phyloP scores from a whole-genome alignment of 2,329 filamentous ascomycete species.

The Blumeriella jaapii region DNA sequence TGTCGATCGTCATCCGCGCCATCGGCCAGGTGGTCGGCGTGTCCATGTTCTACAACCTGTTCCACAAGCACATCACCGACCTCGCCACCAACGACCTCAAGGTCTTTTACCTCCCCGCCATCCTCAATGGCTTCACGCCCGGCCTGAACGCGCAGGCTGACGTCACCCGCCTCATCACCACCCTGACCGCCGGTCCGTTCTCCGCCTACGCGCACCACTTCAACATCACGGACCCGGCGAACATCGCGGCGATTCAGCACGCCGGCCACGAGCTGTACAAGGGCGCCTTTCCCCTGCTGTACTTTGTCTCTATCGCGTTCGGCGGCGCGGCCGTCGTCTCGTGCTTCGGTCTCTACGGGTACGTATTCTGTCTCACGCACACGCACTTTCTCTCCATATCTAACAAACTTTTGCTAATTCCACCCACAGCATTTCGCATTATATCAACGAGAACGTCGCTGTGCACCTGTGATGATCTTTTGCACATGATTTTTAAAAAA shows the following conservation, averaged over 20 bases:
- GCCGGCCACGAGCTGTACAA: slow-evolving; percentile 46
- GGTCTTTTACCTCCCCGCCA: slow-evolving; percentile 12
- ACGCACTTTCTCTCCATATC: too few relatives aligned
- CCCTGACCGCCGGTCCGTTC: slow-evolving; percentile 40
- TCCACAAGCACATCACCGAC: slow-evolving; percentile 25
- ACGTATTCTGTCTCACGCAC: background rate
- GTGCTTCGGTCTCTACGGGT: slow-evolving; percentile 37
- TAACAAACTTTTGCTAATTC: too few relatives aligned
- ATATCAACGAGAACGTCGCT: background rate
- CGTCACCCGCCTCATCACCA: slow-evolving; percentile 24
- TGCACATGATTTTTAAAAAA: too few relatives aligned
- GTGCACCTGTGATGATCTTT: background rate
- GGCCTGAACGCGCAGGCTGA: slow-evolving; percentile 8
- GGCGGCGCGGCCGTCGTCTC: slow-evolving; percentile 43
- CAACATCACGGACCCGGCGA: slow-evolving; percentile 2
- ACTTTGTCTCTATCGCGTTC: slow-evolving; percentile 50
- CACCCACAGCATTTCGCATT: background rate
- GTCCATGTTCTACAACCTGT: slow-evolving; percentile 40
- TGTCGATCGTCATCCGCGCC: slow-evolving; percentile 59
- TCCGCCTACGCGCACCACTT: background rate
- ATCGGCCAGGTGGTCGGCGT: slow-evolving; percentile 47
- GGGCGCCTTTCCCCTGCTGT: slow-evolving; percentile 47
- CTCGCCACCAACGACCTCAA: background rate
- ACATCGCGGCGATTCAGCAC: slow-evolving; percentile 34
- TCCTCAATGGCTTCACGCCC: slow-evolving; percentile 15